A percentile compares a stretch with the other conserved stretches of the same genome.
Evolutionary conservation across 495 filamentous ascomycete genomes (phyloP).

Genomic region (Trichoderma virens): DNA sequence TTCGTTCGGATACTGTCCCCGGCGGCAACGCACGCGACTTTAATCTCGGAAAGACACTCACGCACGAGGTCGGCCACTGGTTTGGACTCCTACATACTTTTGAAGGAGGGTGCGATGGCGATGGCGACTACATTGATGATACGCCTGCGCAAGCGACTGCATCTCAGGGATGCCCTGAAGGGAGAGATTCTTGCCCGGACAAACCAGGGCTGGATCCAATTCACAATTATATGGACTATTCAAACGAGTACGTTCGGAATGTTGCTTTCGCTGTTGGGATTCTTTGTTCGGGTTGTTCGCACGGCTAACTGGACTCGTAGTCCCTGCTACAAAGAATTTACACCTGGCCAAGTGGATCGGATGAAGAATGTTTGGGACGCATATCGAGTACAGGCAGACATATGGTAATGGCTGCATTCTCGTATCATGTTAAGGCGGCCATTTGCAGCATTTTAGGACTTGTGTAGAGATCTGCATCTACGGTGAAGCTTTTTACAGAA

Average conservation of each 20-base stretch:
- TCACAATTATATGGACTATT: constrained; percentile 61
- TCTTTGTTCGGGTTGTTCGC: not conserved
- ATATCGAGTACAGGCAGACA: constrained; percentile 26
- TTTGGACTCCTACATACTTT: constrained; percentile 59
- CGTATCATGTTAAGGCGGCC: not conserved
- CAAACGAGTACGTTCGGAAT: constrained; percentile 37
- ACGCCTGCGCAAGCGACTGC: constrained; percentile 46
- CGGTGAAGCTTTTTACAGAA: too few species aligned
- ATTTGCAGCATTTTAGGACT: not conserved
- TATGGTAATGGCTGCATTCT: too few species aligned
- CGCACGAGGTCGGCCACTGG: constrained; percentile 64
- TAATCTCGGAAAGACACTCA: constrained; percentile 51
- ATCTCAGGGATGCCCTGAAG: constrained; percentile 51
- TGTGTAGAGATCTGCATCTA: too few species aligned
- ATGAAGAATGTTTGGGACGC: constrained; percentile 34
- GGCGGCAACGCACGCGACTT: constrained; percentile 43
- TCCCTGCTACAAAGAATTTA: constrained; percentile 40
- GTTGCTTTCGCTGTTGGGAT: not conserved
- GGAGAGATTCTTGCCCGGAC: constrained; percentile 45
- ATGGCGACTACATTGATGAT: constrained; percentile 51
- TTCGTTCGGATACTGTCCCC: constrained; percentile 47
- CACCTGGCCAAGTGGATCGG: constrained; percentile 34
- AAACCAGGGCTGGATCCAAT: constrained; percentile 47
- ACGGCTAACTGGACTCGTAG: constrained; percentile 15
- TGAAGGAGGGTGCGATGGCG: constrained; percentile 50